Evolutionary conservation across 306 rosid genomes (phyloP), one percentile per base, ranked within the genome.

Genomic region (Hippophae gyantsensis): DNA sequence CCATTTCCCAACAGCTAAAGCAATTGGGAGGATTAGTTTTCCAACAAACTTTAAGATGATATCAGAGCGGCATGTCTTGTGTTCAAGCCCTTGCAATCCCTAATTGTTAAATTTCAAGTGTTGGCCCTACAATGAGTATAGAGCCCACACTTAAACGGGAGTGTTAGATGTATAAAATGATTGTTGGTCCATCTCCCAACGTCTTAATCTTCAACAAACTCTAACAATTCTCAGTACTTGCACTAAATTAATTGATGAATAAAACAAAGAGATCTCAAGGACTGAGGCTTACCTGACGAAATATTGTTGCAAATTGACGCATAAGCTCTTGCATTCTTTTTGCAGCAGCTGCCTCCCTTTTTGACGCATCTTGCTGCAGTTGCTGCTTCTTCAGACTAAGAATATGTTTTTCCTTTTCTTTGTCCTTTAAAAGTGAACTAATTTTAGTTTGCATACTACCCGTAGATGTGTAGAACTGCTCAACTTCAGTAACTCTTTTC

Each of bases 271-370:
- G 18, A 13, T 11, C 2, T 50, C 44, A 41, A 18, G 48, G 6
- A 4, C 18, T 1, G 66, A 58, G 41, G 48, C 23, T 70, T 69
- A 59, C 97, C 95, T 84, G 97, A 52, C 79, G 82, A 69, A 90
- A 73, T 55, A 90, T 83, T 66, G 82, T 58, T 63, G 94, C 87
- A 55, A 84, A 84, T 42, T 84, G 94, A 41, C 94, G 82, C 68
- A 87, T 84, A 44, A 87, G 79, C 54, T 87, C 95, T 75, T 79
- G 97, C 95, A 84, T 84, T 81, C 97, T 82, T 82, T 79, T 84
- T 32, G 86, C 42, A 61, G 94, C 87, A 68, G 83, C 84, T 0
- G 68, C 83, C 73, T 84, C 94, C 82, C 90, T 82, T 32, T 69
- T 83, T 32, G 85, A 70, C 55, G 88, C 90, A 27, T 90, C 95